Evolutionary conservation across 805 yeast genomes (phyloP).

Genomic region (Schizosaccharomyces lindneri): DNA sequence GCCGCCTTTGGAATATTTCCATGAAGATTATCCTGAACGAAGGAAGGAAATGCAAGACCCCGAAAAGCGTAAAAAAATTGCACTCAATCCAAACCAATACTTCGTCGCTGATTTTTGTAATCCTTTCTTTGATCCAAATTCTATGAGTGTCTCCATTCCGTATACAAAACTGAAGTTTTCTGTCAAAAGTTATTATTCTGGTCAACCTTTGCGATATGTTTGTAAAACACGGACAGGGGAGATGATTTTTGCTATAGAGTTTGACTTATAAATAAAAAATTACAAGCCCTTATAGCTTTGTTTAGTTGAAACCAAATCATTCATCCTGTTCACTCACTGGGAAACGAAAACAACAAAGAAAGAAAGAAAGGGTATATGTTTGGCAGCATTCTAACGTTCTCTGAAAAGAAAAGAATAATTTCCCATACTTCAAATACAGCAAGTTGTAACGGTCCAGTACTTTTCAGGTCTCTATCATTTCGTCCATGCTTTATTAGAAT

Average conservation of each 20-base stretch:
- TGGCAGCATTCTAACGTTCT: too few species aligned
- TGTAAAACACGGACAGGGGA: conserved; percentile 11
- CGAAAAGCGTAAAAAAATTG: conserved; percentile 18
- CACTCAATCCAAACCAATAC: conserved; percentile 16
- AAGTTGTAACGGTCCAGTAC: too few species aligned
- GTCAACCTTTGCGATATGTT: conserved; percentile 16
- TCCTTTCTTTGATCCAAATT: conserved; percentile 21
- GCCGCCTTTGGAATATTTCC: conserved; percentile 3
- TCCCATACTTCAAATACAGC: too few species aligned
- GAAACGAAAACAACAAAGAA: too few species aligned
- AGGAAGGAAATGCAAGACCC: conserved; percentile 21
- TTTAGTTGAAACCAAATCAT: too few species aligned
- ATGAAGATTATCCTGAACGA: conserved; percentile 14
- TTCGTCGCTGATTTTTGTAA: conserved; percentile 33
- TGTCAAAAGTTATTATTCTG: conserved; percentile 16
- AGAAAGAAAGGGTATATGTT: too few species aligned
- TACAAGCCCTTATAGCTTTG: too few species aligned
- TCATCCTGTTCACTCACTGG: too few species aligned
- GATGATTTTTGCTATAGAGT: not conserved
- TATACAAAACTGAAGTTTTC: conserved; percentile 7
- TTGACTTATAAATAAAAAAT: not conserved
- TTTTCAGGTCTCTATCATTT: too few species aligned
- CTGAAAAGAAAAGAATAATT: too few species aligned
- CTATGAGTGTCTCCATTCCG: not conserved
- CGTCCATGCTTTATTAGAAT: too few species aligned